Conservation (phyloP, 2,329 filamentous ascomycete genomes). For the Penicillium sp. region DNA sequence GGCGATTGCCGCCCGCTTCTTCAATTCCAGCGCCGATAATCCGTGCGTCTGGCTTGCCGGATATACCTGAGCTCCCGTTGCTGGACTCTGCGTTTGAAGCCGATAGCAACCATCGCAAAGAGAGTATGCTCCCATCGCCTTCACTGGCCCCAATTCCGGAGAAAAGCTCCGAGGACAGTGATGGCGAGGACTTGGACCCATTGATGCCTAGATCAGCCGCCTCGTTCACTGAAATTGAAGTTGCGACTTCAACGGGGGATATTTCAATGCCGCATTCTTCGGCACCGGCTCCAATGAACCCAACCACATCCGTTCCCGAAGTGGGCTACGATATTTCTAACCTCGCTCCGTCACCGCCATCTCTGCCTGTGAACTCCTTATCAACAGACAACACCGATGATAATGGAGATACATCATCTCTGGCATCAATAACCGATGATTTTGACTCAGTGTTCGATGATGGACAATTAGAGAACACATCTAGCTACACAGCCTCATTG, state of each 20-base stretch:
- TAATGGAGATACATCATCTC: constrained; percentile 13
- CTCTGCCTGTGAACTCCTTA: background rate
- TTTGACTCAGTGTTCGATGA: constrained; percentile 21
- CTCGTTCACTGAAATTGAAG: background rate
- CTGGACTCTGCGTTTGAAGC: background rate
- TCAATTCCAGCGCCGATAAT: background rate
- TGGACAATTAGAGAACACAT: constrained; percentile 17
- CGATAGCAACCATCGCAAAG: background rate
- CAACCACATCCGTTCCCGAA: background rate
- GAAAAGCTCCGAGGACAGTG: background rate
- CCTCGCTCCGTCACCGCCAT: background rate
- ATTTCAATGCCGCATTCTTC: background rate
- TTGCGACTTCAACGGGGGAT: background rate
- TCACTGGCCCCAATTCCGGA: background rate
- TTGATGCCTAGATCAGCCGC: background rate
- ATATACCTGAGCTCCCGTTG: background rate
- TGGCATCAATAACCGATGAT: constrained; percentile 13
- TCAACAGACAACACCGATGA: background rate
- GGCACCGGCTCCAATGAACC: background rate
- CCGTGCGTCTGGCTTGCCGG: background rate
- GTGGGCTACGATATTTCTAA: background rate
- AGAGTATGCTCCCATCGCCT: background rate
- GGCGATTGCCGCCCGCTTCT: no score
- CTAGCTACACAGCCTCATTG: constrained; percentile 23
- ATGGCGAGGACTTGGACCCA: background rate